A percentile compares a stretch with the other conserved stretches of the same genome.
Conservation (phyloP, 768 basidiomycete genomes). For the Amanita jacksonii region DNA sequence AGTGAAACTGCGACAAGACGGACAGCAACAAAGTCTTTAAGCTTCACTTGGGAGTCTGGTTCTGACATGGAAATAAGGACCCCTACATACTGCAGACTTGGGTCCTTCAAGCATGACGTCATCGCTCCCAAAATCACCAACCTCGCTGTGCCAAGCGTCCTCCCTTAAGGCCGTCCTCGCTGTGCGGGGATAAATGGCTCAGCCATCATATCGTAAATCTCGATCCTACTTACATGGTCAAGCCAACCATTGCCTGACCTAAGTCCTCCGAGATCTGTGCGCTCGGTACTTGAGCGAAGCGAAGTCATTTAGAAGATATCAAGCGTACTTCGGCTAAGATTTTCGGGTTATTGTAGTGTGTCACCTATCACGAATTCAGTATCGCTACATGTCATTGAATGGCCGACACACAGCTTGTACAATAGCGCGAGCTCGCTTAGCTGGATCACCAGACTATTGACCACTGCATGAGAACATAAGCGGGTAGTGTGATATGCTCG, state of each 20-base stretch:
- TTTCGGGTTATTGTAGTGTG: conserved; percentile 92
- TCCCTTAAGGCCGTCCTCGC: conserved; percentile 59
- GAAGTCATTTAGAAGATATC: conserved; percentile 1
- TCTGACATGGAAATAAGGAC: conserved; percentile 2
- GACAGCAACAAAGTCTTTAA: conserved; percentile 11
- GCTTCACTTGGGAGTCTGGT: conserved; percentile 12
- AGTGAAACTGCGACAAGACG: neutral
- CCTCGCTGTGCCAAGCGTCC: conserved; percentile 64
- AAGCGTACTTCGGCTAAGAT: conserved; percentile 61
- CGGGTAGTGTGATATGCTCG: too few species aligned
- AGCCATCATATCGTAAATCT: conserved; percentile 2
- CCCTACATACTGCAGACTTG: neutral
- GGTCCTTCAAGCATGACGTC: neutral
- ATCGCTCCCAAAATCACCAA: conserved; percentile 28
- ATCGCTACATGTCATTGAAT: neutral
- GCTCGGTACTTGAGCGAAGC: conserved; percentile 4
- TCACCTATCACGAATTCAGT: conserved; percentile 43
- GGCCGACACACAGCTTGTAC: conserved; percentile 72
- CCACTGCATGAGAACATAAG: too few species aligned
- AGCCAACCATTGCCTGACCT: conserved; percentile 89
- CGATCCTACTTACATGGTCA: conserved; percentile 61
- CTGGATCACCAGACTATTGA: conserved; percentile 91
- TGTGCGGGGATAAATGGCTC: conserved; percentile 17
- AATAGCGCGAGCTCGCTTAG: conserved; percentile 88
- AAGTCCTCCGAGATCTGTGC: conserved; percentile 77